A percentile compares a stretch with the other conserved stretches of the same genome.
Conservation (phyloP, 2,329 filamentous ascomycete genomes). For the Trichoderma simmonsii region DNA sequence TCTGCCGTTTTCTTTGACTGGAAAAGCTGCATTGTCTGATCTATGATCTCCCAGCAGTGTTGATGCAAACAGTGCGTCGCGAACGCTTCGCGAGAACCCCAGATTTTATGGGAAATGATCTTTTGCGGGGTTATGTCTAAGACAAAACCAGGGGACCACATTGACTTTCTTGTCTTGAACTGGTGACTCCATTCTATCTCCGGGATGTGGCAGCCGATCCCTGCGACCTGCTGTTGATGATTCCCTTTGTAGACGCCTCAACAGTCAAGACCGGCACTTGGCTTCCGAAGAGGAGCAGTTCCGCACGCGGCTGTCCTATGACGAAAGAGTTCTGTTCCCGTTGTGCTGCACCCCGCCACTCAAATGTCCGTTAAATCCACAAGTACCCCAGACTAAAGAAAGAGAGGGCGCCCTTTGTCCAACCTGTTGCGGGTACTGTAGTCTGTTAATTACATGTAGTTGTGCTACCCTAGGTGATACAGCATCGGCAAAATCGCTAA, state of each 20-base stretch:
- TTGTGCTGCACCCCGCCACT: not conserved
- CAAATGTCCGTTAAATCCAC: not conserved
- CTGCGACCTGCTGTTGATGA: not conserved
- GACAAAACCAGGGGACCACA: not conserved
- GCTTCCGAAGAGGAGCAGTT: not conserved
- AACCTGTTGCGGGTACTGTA: not conserved
- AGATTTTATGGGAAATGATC: conserved; percentile 3
- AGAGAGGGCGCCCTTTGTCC: not conserved
- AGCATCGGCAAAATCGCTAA: not conserved
- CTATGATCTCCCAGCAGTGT: not conserved
- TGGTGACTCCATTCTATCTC: not conserved
- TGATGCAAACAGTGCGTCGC: not conserved
- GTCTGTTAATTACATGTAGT: not conserved
- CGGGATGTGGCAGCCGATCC: conserved; percentile 1
- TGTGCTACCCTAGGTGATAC: not conserved
- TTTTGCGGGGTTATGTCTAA: conserved; percentile 3
- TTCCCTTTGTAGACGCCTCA: not conserved
- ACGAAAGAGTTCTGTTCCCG: not conserved
- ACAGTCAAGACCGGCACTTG: not conserved
- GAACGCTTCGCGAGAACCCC: not conserved
- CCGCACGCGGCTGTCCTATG: not conserved
- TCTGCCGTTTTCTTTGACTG: not conserved
- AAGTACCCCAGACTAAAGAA: not conserved
- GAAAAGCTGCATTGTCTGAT: not conserved
- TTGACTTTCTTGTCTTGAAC: not conserved